Evolutionary conservation across 1,284 basidiomycete genomes (phyloP), one percentile per base, ranked within the genome.

Genomic region (Ganoderma resinaceum): DNA sequence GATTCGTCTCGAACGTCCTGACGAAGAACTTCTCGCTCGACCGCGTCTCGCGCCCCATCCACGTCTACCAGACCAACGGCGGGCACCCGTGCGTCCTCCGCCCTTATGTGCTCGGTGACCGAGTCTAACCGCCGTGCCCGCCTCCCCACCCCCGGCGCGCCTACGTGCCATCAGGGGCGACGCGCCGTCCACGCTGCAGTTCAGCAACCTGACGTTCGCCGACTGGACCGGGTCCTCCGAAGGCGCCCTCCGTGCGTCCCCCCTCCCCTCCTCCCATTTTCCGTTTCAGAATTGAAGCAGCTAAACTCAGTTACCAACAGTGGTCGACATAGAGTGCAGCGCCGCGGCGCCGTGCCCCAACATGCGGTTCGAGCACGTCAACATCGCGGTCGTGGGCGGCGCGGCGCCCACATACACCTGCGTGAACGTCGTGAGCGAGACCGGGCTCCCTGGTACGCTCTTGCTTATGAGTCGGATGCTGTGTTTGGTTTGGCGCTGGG

Each of bases 291-390:
- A 6, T n/a, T n/a, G n/a, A n/a, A n/a, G n/a, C n/a, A 14, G 26
- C 61, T 49, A 3, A 46, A 20, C 3, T 6, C 4, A 0, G 52
- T 20, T 31, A 7, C 29, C 29, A 3, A 18, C 26, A 88, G 88
- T 88, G 58, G 83, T 89, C 26, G 82, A 86, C 69, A 77, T 89
- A 33, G 82, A 83, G 66, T 89, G 87, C 77, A 88, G 86, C 71
- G 70, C 84, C 0, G 84, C 82, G 1, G 86, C 78, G 29, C 84
- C 83, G 16, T 89, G 87, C 71, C 78, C 80, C 18, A 78, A 84
- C 66, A 82, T 89, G 58, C 71, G 74, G 0, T 88, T 89, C 74
- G 58, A 76, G 12, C 72, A 82, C 65, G 84, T 87, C 69, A 74
- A 83, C 61, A 80, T 88, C 43, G 70, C 75, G 4, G 76, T 80